phyloP scores from a whole-genome alignment of 140 eudicot species.

The Oenanthe javanica region DNA sequence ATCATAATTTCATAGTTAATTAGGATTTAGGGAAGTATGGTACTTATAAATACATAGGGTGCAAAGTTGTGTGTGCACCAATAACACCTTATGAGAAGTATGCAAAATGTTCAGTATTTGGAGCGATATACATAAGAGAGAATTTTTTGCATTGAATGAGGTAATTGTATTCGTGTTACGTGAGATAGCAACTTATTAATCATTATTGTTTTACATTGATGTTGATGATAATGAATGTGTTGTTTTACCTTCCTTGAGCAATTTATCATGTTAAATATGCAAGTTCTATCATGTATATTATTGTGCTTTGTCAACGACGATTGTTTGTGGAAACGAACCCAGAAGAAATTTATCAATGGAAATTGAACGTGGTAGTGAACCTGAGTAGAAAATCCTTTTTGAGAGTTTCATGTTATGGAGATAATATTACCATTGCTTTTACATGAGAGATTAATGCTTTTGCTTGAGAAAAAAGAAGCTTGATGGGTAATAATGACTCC shows the following conservation, averaged over 20 bases:
- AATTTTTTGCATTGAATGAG: not conserved
- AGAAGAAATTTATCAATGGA: not conserved
- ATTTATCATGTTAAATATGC: not conserved
- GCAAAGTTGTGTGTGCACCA: too few species aligned
- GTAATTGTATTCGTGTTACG: not conserved
- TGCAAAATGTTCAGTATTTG: not conserved
- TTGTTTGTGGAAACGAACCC: not conserved
- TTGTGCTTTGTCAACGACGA: not conserved
- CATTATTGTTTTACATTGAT: not conserved
- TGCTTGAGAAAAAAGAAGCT: not conserved
- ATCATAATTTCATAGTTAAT: not conserved
- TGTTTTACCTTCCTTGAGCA: not conserved
- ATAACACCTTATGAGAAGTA: not conserved
- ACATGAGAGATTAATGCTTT: not conserved
- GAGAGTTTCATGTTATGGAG: not conserved
- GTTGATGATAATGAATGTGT: not conserved
- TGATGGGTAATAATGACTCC: not conserved
- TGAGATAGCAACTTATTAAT: not conserved
- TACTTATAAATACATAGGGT: not conserved
- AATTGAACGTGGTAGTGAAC: too few species aligned
- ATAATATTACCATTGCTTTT: not conserved
- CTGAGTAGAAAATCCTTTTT: not conserved
- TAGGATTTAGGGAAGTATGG: not conserved
- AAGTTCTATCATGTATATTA: not conserved
- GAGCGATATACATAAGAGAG: not conserved